phyloP scores from a whole-genome alignment of 495 filamentous ascomycete genomes.

The Xylaria acuta region DNA sequence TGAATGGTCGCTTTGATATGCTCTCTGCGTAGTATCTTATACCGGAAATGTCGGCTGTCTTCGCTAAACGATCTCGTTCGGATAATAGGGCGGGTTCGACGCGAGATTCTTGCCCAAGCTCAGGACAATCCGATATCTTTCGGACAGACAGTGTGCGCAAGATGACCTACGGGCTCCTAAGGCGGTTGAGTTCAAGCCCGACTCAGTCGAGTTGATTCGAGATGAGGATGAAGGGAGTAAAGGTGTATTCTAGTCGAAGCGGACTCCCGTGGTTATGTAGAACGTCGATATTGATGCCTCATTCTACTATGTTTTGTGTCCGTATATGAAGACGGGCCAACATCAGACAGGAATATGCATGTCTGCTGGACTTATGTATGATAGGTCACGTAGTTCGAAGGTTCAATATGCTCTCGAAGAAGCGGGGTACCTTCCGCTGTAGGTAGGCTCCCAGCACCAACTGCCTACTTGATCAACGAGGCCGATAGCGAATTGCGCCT shows the following conservation, averaged over 20 bases:
- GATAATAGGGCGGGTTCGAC: background rate
- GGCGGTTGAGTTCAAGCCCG: no score
- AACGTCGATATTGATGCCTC: background rate
- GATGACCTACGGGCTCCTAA: background rate
- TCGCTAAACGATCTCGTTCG: background rate
- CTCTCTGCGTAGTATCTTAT: background rate
- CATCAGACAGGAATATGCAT: background rate
- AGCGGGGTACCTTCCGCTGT: background rate
- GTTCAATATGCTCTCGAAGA: background rate
- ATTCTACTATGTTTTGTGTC: background rate
- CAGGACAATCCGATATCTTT: background rate
- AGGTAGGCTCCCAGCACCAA: background rate
- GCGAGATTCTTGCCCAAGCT: background rate
- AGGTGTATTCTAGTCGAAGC: background rate
- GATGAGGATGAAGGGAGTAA: background rate
- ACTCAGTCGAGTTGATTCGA: background rate
- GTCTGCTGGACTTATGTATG: background rate
- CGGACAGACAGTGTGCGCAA: background rate
- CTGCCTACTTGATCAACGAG: background rate
- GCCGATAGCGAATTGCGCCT: background rate
- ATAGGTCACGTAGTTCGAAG: background rate
- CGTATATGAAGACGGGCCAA: background rate
- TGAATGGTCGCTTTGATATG: no score
- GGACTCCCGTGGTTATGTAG: background rate
- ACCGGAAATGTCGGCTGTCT: background rate